Conservation (phyloP, 2,329 filamentous ascomycete species). For the Talaromyces albobiverticillius region DNA sequence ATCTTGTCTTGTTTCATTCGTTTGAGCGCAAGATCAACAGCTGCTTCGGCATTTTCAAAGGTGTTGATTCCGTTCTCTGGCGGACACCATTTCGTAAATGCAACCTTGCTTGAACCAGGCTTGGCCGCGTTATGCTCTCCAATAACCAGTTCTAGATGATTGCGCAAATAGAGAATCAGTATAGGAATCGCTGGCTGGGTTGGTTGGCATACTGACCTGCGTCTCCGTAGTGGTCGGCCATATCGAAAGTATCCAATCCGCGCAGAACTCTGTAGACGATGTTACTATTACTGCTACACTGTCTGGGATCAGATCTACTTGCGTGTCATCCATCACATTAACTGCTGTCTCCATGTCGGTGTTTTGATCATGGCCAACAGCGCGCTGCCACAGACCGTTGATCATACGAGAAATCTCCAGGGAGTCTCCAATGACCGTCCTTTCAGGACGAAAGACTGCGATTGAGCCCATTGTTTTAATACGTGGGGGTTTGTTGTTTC, state of each 20-base stretch:
- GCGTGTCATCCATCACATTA: background rate
- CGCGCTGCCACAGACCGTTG: conserved; percentile 3
- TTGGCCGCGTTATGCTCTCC: background rate
- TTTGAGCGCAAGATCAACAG: background rate
- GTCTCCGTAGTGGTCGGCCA: background rate
- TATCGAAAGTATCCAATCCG: background rate
- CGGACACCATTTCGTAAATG: conserved; percentile 5
- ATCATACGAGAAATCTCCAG: conserved; percentile 3
- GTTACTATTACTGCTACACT: background rate
- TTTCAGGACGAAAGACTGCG: background rate
- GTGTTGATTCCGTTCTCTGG: conserved; percentile 2
- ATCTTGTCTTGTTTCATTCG: conserved; percentile 3
- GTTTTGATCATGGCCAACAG: conserved; percentile 1
- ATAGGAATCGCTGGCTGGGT: background rate
- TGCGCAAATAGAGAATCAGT: background rate
- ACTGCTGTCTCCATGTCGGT: background rate
- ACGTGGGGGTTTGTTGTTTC: too few species aligned
- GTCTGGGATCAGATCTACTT: background rate
- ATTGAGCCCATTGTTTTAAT: background rate
- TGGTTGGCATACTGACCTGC: background rate
- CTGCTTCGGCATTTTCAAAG: conserved; percentile 1
- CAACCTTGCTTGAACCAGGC: background rate
- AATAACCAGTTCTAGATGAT: background rate
- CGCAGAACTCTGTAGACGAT: background rate
- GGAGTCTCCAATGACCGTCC: background rate